Conservation (phyloP, 2,329 filamentous ascomycete species). For the Xylariales sp. region DNA sequence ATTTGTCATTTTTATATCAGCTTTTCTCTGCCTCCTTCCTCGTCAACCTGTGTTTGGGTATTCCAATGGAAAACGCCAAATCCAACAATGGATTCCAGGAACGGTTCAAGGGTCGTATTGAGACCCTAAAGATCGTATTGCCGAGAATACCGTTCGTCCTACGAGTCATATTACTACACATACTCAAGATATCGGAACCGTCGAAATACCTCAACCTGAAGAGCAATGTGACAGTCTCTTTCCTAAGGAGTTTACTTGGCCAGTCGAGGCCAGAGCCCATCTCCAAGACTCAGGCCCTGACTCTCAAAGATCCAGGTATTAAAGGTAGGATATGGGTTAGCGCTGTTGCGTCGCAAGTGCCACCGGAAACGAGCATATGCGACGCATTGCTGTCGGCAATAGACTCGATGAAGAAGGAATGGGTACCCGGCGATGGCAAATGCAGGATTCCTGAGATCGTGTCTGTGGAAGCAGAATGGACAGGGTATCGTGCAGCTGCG, state of each 20-base stretch:
- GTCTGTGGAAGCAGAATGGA: slow-evolving; percentile 70
- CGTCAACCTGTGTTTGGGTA: too few relatives aligned
- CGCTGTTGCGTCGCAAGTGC: slow-evolving; percentile 59
- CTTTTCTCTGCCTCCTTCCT: too few relatives aligned
- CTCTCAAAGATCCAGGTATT: slow-evolving; percentile 36
- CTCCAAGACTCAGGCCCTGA: slow-evolving; percentile 52
- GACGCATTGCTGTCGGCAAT: slow-evolving; percentile 56
- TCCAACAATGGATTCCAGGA: background rate
- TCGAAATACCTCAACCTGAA: slow-evolving; percentile 74
- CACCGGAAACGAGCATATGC: slow-evolving; percentile 51
- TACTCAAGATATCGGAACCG: slow-evolving; percentile 63
- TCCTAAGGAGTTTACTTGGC: slow-evolving; percentile 63
- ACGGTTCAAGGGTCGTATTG: slow-evolving; percentile 2
- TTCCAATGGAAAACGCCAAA: background rate
- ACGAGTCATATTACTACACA: slow-evolving; percentile 58
- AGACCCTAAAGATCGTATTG: background rate
- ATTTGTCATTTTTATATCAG: too few relatives aligned
- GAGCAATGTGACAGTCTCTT: slow-evolving; percentile 66
- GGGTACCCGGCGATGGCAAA: slow-evolving; percentile 22
- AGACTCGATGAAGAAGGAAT: slow-evolving; percentile 41
- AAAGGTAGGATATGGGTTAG: slow-evolving; percentile 81
- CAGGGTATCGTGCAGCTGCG: slow-evolving; percentile 59
- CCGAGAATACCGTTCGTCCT: slow-evolving; percentile 57
- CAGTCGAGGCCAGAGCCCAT: slow-evolving; percentile 45
- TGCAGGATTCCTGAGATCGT: slow-evolving; percentile 44